These are phyloP conservation scores for Zasmidium cellare DNA, from an alignment of 2,329 filamentous ascomycete genomes.

Conservation along the genomic window DNA sequence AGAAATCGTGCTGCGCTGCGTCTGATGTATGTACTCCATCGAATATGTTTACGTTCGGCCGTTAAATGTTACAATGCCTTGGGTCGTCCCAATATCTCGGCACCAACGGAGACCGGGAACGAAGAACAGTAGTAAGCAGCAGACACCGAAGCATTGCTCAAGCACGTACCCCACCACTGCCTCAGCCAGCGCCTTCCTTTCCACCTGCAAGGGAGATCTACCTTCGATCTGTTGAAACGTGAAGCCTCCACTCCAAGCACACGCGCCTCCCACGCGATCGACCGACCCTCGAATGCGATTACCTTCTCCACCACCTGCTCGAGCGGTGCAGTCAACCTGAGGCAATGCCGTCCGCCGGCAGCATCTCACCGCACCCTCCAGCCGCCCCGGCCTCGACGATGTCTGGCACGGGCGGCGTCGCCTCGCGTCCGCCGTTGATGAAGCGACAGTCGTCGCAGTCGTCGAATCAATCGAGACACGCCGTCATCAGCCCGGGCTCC, in stretches of 20 bases:
- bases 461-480: constrained; percentile 21
- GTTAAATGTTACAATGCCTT: no score
- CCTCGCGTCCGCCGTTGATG: constrained; percentile 27
- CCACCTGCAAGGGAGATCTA: neutral
- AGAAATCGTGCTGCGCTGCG: no score
- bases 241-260: neutral
- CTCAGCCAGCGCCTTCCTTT: neutral
- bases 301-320: neutral
- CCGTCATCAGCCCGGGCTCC: constrained; percentile 27
- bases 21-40: no score
- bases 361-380: constrained; percentile 4
- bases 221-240: neutral
- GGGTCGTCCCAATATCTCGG: no score
- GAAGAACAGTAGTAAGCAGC: no score
- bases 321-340: neutral
- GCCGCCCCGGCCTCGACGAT: constrained; percentile 6
- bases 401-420: constrained; percentile 11
- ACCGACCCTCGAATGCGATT: neutral
- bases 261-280: neutral
- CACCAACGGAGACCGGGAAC: no score
- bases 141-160: no score
- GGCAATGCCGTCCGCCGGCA: constrained; percentile 5
- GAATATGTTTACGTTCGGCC: no score
- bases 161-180: neutral
- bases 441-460: constrained; percentile 33